A percentile compares a stretch with the other conserved stretches of the same genome.
phyloP scores from a whole-genome alignment of 2,329 filamentous ascomycete genomes.

The Nemania bipapillata region DNA sequence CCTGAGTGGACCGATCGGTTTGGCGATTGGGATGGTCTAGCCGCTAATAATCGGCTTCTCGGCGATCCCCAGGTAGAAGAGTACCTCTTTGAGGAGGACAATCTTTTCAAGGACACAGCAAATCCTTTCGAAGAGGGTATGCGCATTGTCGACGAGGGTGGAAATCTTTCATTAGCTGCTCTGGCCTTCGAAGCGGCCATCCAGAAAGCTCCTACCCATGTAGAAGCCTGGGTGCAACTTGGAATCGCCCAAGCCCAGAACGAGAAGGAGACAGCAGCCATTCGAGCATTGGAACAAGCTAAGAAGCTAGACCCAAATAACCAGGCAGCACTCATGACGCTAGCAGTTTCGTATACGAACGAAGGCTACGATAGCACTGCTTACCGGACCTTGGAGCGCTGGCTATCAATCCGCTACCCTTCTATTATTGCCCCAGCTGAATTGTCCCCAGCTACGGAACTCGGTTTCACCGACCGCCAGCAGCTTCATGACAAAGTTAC shows the following conservation, averaged over 20 bases:
- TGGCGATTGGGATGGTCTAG: conserved; percentile 69
- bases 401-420: conserved; percentile 96
- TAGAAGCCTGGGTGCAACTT: conserved; percentile 92
- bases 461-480: conserved; percentile 94
- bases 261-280: conserved; percentile 96
- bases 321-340: conserved; percentile 88
- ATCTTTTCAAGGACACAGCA: conserved; percentile 81
- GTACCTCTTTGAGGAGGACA: conserved; percentile 95
- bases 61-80: conserved; percentile 82
- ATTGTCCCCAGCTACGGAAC: conserved; percentile 78
- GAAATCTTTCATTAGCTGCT: conserved; percentile 91
- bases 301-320: conserved; percentile 88
- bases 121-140: conserved; percentile 94
- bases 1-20: conserved; percentile 80
- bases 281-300: conserved; percentile 90
- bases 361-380: conserved; percentile 98
- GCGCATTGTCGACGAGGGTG: conserved; percentile 90
- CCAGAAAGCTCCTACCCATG: conserved; percentile 86
- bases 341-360: conserved; percentile 97
- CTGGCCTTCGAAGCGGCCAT: conserved; percentile 95
- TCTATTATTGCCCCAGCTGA: conserved; percentile 77
- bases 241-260: conserved; percentile 96
- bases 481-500: conserved; percentile 91
- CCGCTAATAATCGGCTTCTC: conserved; percentile 55
- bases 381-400: conserved; percentile 94